phyloP scores from a whole-genome alignment of 495 filamentous ascomycete genomes.

The Hypoxylon fragiforme region DNA sequence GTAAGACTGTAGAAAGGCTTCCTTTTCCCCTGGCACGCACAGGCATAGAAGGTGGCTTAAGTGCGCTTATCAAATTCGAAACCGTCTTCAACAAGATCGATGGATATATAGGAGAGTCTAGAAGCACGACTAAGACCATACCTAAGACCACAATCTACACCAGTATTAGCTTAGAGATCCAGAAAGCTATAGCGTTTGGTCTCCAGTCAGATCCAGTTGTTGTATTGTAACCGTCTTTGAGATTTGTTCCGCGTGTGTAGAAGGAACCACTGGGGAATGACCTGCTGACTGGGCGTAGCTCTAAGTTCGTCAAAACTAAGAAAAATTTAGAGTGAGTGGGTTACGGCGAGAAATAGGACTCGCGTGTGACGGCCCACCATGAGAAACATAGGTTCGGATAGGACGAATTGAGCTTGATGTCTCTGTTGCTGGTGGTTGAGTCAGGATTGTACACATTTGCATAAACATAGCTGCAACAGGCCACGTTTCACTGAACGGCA shows the following conservation, averaged over 20 bases:
- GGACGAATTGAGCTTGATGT: neutral
- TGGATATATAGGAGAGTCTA: neutral
- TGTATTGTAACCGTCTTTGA: neutral
- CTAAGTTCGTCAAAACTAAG: conserved; percentile 13
- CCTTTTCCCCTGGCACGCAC: conserved; percentile 31
- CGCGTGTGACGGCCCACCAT: neutral
- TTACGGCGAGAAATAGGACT: neutral
- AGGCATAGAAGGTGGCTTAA: conserved; percentile 30
- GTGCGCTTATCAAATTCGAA: conserved; percentile 37
- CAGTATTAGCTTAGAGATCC: conserved; percentile 15
- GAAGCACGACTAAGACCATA: conserved; percentile 6
- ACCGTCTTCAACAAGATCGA: conserved; percentile 15
- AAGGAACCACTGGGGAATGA: neutral
- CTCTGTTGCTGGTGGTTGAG: too few species aligned
- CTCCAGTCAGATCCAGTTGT: conserved; percentile 8
- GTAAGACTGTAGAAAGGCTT: neutral
- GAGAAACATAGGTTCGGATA: neutral
- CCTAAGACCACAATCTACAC: conserved; percentile 17
- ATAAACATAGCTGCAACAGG: neutral
- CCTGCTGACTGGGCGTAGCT: conserved; percentile 14
- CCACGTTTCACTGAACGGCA: neutral
- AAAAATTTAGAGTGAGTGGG: conserved; percentile 10
- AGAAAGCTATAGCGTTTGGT: conserved; percentile 19
- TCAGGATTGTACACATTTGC: too few species aligned
- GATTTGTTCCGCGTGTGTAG: neutral